A percentile compares a stretch with the other conserved stretches of the same genome.
These are phyloP conservation scores for Candida frijolesensis DNA, from an alignment of 1,139 yeast genomes.

Conservation along the genomic window DNA sequence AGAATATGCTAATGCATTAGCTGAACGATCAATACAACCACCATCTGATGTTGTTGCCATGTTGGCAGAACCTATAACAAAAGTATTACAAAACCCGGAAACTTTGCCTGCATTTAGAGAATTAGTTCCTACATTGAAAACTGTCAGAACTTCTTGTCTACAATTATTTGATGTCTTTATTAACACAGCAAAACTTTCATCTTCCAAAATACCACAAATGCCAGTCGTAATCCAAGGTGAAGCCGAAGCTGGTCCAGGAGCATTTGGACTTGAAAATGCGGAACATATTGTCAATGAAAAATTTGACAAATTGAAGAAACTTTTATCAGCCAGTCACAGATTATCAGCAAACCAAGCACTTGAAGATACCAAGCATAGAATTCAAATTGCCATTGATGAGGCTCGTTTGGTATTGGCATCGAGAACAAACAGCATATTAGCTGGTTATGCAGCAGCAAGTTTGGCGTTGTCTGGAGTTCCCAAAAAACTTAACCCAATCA, in stretches of 20 bases:
- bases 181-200: slow-evolving; percentile 72
- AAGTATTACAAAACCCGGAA: slow-evolving; percentile 45
- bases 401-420: slow-evolving; percentile 57
- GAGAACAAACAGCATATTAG: slow-evolving; percentile 65
- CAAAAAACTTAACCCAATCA: slow-evolving; percentile 82
- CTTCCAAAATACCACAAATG: slow-evolving; percentile 76
- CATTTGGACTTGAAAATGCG: slow-evolving; percentile 81
- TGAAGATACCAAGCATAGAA: slow-evolving; percentile 77
- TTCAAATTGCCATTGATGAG: slow-evolving; percentile 66
- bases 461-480: slow-evolving; percentile 70
- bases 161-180: slow-evolving; percentile 78
- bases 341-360: slow-evolving; percentile 72
- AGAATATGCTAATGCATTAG: slow-evolving; percentile 60
- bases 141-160: slow-evolving; percentile 85
- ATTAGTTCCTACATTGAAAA: slow-evolving; percentile 80
- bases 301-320: slow-evolving; percentile 63
- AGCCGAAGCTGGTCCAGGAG: slow-evolving; percentile 91
- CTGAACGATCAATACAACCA: slow-evolving; percentile 18
- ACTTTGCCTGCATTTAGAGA: slow-evolving; percentile 70
- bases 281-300: slow-evolving; percentile 67
- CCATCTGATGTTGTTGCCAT: slow-evolving; percentile 18
- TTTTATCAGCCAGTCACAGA: slow-evolving; percentile 71
- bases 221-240: slow-evolving; percentile 95
- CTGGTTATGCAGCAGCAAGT: slow-evolving; percentile 77
- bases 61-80: slow-evolving; percentile 34